Percentiles rank a stretch among this genome's conserved stretches.
These are phyloP conservation scores for Prosopis cineraria DNA, from an alignment of 306 rosid genomes.

Conservation along the genomic window DNA sequence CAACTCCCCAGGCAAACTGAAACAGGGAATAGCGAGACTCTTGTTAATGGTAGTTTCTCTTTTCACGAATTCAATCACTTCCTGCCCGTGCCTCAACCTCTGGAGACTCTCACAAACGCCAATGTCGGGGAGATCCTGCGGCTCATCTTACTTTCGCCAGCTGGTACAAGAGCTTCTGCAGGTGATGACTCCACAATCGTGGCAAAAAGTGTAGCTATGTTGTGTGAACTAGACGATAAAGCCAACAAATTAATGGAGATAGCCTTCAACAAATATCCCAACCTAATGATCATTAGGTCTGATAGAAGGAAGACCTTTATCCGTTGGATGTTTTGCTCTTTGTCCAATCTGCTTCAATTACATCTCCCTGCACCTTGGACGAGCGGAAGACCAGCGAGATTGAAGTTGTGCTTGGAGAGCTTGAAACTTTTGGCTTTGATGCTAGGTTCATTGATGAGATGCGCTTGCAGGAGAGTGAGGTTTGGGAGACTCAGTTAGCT, in stretches of 20 bases:
- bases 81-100: not conserved
- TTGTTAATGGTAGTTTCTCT: not conserved
- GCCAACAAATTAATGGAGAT: not conserved
- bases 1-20: not conserved
- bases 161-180: not conserved
- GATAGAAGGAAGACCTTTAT: constrained; percentile 9
- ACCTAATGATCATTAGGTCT: not conserved
- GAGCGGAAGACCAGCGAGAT: not conserved
- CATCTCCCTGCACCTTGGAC: not conserved
- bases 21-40: not conserved
- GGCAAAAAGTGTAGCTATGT: not conserved
- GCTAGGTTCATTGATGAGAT: not conserved
- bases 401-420: not conserved
- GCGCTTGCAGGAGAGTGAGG: not conserved
- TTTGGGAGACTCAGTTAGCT: not conserved
- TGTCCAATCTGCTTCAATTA: not conserved
- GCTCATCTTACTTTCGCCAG: not conserved
- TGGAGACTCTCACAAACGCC: not conserved
- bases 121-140: not conserved
- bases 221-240: not conserved
- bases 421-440: not conserved
- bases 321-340: constrained; percentile 3
- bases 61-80: not conserved
- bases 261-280: constrained; percentile 16
- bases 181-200: not conserved